Conservation (phyloP, 129 eudicot genomes). For the Dittrichia graveolens region DNA sequence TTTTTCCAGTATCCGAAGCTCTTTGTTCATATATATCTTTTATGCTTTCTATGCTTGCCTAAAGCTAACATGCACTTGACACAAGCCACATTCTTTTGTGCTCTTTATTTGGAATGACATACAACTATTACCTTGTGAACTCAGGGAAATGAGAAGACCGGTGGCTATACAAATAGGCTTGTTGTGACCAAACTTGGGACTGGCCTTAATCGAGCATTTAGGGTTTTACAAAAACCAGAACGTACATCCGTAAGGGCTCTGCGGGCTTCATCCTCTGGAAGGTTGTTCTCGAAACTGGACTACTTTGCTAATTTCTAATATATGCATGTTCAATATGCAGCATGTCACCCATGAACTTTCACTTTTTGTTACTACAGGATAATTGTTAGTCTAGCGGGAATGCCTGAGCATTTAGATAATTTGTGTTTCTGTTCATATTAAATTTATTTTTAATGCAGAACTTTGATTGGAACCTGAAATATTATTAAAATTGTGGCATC, state of each 20-base stretch:
- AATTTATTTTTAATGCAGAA: not conserved
- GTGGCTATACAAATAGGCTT: slow-evolving; percentile 90
- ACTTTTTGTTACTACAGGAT: not conserved
- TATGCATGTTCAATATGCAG: slow-evolving; percentile 13
- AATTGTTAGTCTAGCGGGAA: not conserved
- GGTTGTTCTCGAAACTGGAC: slow-evolving; percentile 48
- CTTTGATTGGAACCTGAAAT: not conserved
- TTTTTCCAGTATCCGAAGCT: not conserved
- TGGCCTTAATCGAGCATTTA: slow-evolving; percentile 88
- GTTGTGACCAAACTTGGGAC: slow-evolving; percentile 92
- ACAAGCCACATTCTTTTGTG: slow-evolving; percentile 1
- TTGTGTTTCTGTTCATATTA: not conserved
- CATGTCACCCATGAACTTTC: slow-evolving; percentile 5
- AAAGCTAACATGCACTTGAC: slow-evolving; percentile 5
- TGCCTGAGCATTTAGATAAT: not conserved
- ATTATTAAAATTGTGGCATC: not conserved
- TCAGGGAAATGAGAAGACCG: slow-evolving; percentile 85
- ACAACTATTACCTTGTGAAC: slow-evolving; percentile 28
- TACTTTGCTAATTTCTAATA: slow-evolving; percentile 6
- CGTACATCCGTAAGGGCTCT: slow-evolving; percentile 96
- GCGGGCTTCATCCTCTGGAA: slow-evolving; percentile 97
- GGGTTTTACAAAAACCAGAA: slow-evolving; percentile 96
- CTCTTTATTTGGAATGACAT: slow-evolving; percentile 19
- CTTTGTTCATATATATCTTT: slow-evolving; percentile 9
- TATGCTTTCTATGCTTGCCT: not conserved